A percentile compares a stretch with the other conserved stretches of the same genome.
Evolutionary conservation across 2,329 filamentous ascomycete genomes (phyloP).

Genomic region (Bipolaris victoriae): DNA sequence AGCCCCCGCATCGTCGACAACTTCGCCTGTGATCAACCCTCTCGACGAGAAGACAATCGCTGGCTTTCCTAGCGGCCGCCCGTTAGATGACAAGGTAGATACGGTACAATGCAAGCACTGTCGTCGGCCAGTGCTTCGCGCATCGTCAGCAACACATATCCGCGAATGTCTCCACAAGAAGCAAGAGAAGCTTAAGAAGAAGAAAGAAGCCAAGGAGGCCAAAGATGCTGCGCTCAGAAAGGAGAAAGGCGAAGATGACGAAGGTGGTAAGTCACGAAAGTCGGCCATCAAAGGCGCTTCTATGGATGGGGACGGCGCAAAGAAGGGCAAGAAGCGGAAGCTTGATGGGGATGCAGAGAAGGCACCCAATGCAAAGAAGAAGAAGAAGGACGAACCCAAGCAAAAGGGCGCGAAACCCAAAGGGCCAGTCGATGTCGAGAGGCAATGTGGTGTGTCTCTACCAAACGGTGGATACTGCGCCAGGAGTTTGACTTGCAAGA

Average conservation of each 20-base stretch:
- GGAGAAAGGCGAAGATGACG: conserved; percentile 53
- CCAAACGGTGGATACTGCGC: conserved; percentile 88
- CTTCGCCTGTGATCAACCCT: conserved; percentile 56
- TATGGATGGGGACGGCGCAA: conserved; percentile 47
- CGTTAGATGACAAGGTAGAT: conserved; percentile 79
- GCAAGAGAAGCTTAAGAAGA: conserved; percentile 67
- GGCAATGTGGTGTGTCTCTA: conserved; percentile 87
- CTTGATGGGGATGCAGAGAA: conserved; percentile 71
- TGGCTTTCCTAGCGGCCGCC: conserved; percentile 80
- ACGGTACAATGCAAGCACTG: conserved; percentile 88
- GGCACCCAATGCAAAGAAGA: conserved; percentile 79
- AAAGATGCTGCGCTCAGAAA: conserved; percentile 58
- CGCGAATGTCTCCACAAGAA: conserved; percentile 83
- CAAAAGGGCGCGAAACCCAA: conserved; percentile 83
- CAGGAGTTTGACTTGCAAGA: conserved; percentile 89
- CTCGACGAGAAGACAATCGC: conserved; percentile 78
- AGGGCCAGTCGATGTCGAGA: conserved; percentile 91
- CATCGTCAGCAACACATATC: conserved; percentile 78
- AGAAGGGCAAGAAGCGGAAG: conserved; percentile 57
- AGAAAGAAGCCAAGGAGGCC: conserved; percentile 67
- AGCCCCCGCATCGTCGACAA: conserved; percentile 23
- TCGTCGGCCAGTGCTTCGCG: conserved; percentile 83
- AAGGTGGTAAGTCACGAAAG: conserved; percentile 52
- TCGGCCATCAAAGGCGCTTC: conserved; percentile 49
- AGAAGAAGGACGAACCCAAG: conserved; percentile 93